Percentiles rank a stretch among this genome's conserved stretches.
These are phyloP conservation scores for Phaeosphaeria sp. DNA, from an alignment of 2,329 filamentous ascomycete species.

Conservation along the genomic window DNA sequence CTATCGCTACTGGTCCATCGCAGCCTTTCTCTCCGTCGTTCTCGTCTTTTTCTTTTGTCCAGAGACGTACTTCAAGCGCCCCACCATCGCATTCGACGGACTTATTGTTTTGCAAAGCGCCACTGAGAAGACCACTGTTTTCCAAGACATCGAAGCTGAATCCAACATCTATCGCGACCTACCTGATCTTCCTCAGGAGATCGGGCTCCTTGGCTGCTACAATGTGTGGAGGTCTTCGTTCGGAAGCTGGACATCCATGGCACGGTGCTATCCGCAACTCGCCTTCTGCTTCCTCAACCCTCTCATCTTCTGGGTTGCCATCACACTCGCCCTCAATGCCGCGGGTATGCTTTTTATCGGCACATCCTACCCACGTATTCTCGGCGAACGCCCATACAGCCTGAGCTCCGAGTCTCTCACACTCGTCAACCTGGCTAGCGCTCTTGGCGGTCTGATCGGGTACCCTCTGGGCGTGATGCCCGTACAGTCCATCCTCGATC, in stretches of 20 bases:
- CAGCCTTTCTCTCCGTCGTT: conserved; percentile 30
- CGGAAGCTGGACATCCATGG: conserved; percentile 33
- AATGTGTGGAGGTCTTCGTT: conserved; percentile 26
- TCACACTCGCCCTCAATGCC: conserved; percentile 32
- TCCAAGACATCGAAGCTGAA: conserved; percentile 41
- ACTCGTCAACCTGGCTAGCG: conserved; percentile 28
- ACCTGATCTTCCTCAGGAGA: conserved; percentile 19
- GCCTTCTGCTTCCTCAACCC: conserved; percentile 36
- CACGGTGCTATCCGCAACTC: conserved; percentile 35
- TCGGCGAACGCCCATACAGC: conserved; percentile 31
- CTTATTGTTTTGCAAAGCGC: conserved; percentile 49
- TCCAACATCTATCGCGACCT: conserved; percentile 34
- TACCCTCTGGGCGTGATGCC: conserved; percentile 17
- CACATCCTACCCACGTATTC: conserved; percentile 27
- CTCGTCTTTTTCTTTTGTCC: conserved; percentile 43
- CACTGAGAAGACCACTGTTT: conserved; percentile 50
- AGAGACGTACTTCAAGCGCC: conserved; percentile 53
- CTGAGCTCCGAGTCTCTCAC: conserved; percentile 19
- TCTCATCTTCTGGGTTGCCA: conserved; percentile 41
- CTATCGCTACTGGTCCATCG: conserved; percentile 42
- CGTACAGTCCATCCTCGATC: conserved; percentile 19
- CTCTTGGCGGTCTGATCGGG: conserved; percentile 25
- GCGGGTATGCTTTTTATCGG: conserved; percentile 42
- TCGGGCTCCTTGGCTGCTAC: conserved; percentile 15
- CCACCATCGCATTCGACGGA: conserved; percentile 51